Evolutionary conservation across 352 stramenopile genomes (phyloP).

Genomic region (Phytophthora hibernalis): DNA sequence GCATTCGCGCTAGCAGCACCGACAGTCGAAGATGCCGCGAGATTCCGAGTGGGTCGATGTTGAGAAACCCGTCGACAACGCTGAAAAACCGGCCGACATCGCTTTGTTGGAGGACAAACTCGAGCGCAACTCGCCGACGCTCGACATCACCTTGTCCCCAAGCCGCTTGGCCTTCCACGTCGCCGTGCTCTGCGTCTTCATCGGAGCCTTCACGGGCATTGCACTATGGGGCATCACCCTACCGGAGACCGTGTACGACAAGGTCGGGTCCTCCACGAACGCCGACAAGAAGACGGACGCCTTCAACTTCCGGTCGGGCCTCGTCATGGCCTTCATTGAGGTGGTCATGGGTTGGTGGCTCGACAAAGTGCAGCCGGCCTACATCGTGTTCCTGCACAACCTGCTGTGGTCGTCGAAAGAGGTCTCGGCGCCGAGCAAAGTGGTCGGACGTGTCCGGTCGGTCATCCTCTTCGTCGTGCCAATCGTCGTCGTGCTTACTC

Average conservation of each 20-base stretch:
- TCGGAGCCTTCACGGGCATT: constrained; percentile 46
- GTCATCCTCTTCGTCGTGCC: constrained; percentile 48
- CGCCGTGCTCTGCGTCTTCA: constrained; percentile 25
- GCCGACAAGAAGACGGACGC: constrained; percentile 40
- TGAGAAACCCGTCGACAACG: constrained; percentile 17
- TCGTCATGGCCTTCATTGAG: constrained; percentile 53
- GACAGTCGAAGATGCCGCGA: not conserved
- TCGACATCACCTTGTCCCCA: constrained; percentile 37
- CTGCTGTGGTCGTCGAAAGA: constrained; percentile 41
- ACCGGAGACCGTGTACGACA: constrained; percentile 45
- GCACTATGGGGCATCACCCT: constrained; percentile 39
- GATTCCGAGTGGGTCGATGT: not conserved
- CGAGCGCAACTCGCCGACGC: constrained; percentile 15
- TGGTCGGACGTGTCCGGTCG: constrained; percentile 19
- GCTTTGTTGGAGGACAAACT: constrained; percentile 27
- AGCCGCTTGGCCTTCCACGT: constrained; percentile 38
- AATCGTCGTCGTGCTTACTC: constrained; percentile 45
- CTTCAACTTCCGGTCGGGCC: constrained; percentile 58
- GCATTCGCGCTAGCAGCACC: constrained; percentile 3
- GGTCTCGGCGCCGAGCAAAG: constrained; percentile 13
- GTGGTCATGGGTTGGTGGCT: constrained; percentile 46
- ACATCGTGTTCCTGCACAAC: constrained; percentile 62
- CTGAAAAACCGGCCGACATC: constrained; percentile 24
- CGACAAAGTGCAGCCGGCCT: constrained; percentile 45
- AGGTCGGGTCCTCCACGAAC: constrained; percentile 41